Evolutionary conservation across 805 yeast species (phyloP), one percentile per base, ranked within the genome.

Genomic region (Wickerhamomyces tratensis): DNA sequence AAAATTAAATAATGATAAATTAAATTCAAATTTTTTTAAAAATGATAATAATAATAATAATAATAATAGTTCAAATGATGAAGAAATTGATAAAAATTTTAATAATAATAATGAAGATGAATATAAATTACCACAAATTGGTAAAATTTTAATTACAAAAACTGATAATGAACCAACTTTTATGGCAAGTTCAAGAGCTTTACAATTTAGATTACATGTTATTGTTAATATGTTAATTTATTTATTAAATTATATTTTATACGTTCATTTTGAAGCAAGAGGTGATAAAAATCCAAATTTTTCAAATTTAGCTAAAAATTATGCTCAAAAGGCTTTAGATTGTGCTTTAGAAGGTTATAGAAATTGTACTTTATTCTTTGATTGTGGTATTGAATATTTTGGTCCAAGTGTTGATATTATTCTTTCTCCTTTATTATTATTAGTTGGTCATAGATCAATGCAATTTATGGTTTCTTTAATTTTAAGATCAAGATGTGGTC

Each of bases 401-500:
- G 60, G 59, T 2, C 63, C 68, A 26, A 68, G 70, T 26, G 63
- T 72, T 6, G 78, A 75, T 46, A 61, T 76, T 43, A 55, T 74
- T 7, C 47, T 73, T 12, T 64, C 72, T 25, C 81, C 80, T 11
- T 66, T 64, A 47, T 61, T 76, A 52, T 53, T 76, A 52, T 68
- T 74, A 40, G 62, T 72, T 35, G 77, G 78, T 44, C 79, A 76
- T 48, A 63, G 82, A 48, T 71, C 80, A 6, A 66, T 73, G 51
- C 79, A 76, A 48, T 76, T 76, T 49, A 63, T 76, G 58, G 75
- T 76, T n/a, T 74, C 79, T 37, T 54, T 76, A 49, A 68, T 76
- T 26, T 50, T 76, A 41, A 64, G 81, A 53, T 63, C 69, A 3
- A 61, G 67, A 49, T 67, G 71, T 56, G 72, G 71, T 3, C 71